A percentile compares a stretch with the other conserved stretches of the same genome.
phyloP scores from a whole-genome alignment of 768 basidiomycete species.

The Podaxis rugospora region DNA sequence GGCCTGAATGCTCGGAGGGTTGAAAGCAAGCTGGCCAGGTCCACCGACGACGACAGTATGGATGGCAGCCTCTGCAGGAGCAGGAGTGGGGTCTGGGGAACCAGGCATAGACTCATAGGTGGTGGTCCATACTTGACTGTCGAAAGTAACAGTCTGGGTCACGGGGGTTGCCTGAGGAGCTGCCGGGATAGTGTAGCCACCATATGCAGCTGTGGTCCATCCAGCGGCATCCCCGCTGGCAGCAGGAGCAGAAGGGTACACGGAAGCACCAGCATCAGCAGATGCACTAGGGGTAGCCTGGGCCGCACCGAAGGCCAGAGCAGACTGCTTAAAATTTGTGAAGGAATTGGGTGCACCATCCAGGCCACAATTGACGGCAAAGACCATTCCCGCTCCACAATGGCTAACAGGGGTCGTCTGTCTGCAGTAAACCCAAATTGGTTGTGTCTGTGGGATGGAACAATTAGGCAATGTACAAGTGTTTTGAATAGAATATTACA shows the following conservation, averaged over 20 bases:
- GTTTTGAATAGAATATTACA: constrained; percentile 12
- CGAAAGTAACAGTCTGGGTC: constrained; percentile 45
- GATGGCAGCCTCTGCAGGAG: constrained; percentile 37
- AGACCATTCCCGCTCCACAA: constrained; percentile 65
- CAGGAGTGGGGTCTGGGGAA: constrained; percentile 52
- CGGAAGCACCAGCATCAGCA: constrained; percentile 20
- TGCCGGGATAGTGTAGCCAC: constrained; percentile 46
- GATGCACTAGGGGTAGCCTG: constrained; percentile 37
- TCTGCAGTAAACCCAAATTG: constrained; percentile 57
- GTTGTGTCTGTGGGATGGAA: constrained; percentile 35
- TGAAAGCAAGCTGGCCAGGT: constrained; percentile 39
- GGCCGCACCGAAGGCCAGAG: constrained; percentile 49
- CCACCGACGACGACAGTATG: constrained; percentile 57
- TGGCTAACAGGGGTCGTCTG: constrained; percentile 52
- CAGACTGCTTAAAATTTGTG: constrained; percentile 53
- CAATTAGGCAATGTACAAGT: background rate
- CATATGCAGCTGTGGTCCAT: constrained; percentile 43
- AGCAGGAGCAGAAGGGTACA: constrained; percentile 10
- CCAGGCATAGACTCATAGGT: constrained; percentile 52
- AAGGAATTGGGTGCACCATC: constrained; percentile 57
- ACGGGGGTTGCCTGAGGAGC: constrained; percentile 38
- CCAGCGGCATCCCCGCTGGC: constrained; percentile 8
- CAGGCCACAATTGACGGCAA: constrained; percentile 57
- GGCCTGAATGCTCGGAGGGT: constrained; percentile 46
- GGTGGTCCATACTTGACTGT: constrained; percentile 46